These are phyloP conservation scores for Stenocarpella maydis DNA, from an alignment of 2,329 filamentous ascomycete genomes.

Conservation along the genomic window DNA sequence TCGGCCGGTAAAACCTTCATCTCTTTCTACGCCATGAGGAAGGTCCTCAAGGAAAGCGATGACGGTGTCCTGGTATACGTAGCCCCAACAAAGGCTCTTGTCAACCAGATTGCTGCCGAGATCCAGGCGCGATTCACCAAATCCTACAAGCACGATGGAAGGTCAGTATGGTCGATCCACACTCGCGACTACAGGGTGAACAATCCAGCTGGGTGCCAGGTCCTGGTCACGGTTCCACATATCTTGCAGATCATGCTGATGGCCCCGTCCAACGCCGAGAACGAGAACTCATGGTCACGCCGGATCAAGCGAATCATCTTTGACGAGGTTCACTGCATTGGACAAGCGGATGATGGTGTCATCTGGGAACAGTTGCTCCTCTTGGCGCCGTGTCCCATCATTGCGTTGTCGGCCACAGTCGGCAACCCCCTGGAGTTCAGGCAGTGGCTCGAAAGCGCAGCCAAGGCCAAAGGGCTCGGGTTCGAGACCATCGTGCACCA, in stretches of 20 bases:
- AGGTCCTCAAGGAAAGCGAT: conserved; percentile 72
- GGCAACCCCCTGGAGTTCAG: conserved; percentile 77
- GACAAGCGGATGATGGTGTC: conserved; percentile 77
- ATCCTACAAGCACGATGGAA: conserved; percentile 64
- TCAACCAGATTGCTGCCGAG: conserved; percentile 85
- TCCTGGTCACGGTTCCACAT: conserved; percentile 80
- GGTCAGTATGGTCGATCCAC: conserved; percentile 81
- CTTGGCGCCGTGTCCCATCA: conserved; percentile 77
- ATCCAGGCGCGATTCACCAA: conserved; percentile 79
- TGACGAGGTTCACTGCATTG: conserved; percentile 83
- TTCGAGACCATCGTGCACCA: conserved; percentile 74
- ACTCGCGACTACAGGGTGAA: conserved; percentile 80
- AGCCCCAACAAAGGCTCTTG: conserved; percentile 81
- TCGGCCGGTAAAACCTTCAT: conserved; percentile 87
- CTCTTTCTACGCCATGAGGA: conserved; percentile 84
- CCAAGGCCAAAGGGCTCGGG: conserved; percentile 68
- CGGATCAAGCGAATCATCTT: conserved; percentile 80
- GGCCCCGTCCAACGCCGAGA: conserved; percentile 68
- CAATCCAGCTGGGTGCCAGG: conserved; percentile 74
- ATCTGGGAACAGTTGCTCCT: conserved; percentile 82
- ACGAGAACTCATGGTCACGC: conserved; percentile 64
- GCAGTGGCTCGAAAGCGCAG: conserved; percentile 71
- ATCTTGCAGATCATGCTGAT: conserved; percentile 82
- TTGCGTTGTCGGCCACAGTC: conserved; percentile 81
- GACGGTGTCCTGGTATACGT: conserved; percentile 80